phyloP scores from a whole-genome alignment of 1,139 yeast species.

The Candida tropicalis region DNA sequence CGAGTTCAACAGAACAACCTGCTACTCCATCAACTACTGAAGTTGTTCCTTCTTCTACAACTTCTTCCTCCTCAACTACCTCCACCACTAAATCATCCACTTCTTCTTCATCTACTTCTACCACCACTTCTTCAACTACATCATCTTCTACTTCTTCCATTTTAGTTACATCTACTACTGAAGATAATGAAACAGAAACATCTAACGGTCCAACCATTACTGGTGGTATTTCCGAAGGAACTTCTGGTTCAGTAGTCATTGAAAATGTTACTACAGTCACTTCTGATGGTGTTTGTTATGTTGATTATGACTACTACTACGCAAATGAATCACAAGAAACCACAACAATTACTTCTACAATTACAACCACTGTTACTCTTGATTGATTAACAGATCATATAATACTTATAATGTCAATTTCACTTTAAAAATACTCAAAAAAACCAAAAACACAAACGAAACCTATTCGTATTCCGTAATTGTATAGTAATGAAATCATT shows the following conservation, averaged over 20 bases:
- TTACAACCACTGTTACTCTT: conserved; percentile 39
- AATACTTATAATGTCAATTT: too few relatives aligned
- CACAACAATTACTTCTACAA: conserved; percentile 43
- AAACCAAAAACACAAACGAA: background rate
- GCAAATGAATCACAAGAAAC: conserved; percentile 34
- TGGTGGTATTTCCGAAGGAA: conserved; percentile 32
- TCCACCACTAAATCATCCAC: too few relatives aligned
- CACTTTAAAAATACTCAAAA: too few relatives aligned
- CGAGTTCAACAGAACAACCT: too few relatives aligned
- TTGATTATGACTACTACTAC: conserved; percentile 47
- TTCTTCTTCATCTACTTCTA: background rate
- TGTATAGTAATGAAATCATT: background rate
- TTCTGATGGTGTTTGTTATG: conserved; percentile 40
- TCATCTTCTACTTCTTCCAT: conserved; percentile 14
- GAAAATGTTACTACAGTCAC: conserved; percentile 38
- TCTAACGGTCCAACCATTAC: conserved; percentile 33
- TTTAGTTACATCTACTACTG: conserved; percentile 10
- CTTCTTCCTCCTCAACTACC: too few relatives aligned
- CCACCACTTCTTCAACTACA: conserved; percentile 5
- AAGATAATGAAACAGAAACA: conserved; percentile 20
- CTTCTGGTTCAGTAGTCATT: conserved; percentile 42
- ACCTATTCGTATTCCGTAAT: background rate
- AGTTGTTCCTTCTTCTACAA: too few relatives aligned
- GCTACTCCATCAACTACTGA: too few relatives aligned
- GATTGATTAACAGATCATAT: background rate